A percentile compares a stretch with the other conserved stretches of the same genome.
These are phyloP conservation scores for Peziza echinospora DNA, from an alignment of 495 filamentous ascomycete species.

Conservation along the genomic window DNA sequence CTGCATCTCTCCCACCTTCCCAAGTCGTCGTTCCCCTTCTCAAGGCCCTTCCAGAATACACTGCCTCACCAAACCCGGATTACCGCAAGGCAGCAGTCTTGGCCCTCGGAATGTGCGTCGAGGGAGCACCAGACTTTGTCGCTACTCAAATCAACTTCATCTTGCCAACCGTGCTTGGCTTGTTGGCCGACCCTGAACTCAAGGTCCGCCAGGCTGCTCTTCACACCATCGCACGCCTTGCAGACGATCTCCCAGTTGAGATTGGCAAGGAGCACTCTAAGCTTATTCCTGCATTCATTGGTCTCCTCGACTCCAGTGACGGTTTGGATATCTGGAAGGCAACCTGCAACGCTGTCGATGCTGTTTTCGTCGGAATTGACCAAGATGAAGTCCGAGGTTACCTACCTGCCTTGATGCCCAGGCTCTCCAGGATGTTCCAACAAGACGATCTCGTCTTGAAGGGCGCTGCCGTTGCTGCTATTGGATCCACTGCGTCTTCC, in stretches of 20 bases:
- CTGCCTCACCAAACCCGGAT: conserved; percentile 45
- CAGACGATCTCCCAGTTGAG: conserved; percentile 81
- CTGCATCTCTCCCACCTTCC: conserved; percentile 67
- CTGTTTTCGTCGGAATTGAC: conserved; percentile 75
- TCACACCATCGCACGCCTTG: conserved; percentile 64
- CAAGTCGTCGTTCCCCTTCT: conserved; percentile 89
- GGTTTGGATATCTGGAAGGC: conserved; percentile 60
- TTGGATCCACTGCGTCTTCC: conserved; percentile 72
- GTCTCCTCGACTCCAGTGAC: conserved; percentile 67
- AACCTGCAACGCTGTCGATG: conserved; percentile 76
- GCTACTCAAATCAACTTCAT: conserved; percentile 28
- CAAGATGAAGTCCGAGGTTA: conserved; percentile 60
- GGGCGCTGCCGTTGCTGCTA: conserved; percentile 63
- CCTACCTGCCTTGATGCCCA: conserved; percentile 57
- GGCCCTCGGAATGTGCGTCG: conserved; percentile 79
- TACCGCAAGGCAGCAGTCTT: conserved; percentile 78
- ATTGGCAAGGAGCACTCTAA: conserved; percentile 60
- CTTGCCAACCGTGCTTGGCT: conserved; percentile 62
- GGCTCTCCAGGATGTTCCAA: conserved; percentile 57
- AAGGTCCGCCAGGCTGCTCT: conserved; percentile 72
- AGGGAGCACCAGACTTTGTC: conserved; percentile 61
- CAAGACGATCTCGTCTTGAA: conserved; percentile 79
- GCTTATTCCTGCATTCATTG: conserved; percentile 61
- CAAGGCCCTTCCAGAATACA: conserved; percentile 59
- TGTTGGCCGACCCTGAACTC: conserved; percentile 61